Evolutionary conservation across 768 basidiomycete genomes (phyloP).

Genomic region (Steccherinum ochraceum): DNA sequence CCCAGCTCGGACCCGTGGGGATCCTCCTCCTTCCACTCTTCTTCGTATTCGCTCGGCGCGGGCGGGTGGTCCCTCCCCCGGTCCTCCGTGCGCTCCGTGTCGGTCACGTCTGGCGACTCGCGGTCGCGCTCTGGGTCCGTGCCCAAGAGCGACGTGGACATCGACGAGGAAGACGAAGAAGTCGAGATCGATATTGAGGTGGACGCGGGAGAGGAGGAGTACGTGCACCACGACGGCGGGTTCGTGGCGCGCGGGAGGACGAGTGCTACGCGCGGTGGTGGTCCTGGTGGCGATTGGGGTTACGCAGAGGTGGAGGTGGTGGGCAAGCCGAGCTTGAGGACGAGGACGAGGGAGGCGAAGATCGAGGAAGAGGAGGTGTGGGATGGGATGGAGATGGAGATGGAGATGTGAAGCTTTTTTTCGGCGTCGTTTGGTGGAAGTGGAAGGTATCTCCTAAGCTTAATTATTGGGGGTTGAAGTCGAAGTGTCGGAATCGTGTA

Average conservation of each 20-base stretch:
- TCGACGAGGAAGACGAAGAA: slow-evolving; percentile 22
- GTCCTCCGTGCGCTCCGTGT: slow-evolving; percentile 36
- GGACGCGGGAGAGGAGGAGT: slow-evolving; percentile 29
- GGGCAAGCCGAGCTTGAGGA: slow-evolving; percentile 12
- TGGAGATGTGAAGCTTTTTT: slow-evolving; percentile 43
- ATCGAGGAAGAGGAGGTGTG: slow-evolving; percentile 42
- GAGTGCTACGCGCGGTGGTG: slow-evolving; percentile 18
- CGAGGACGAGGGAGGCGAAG: slow-evolving; percentile 12
- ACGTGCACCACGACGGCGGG: slow-evolving; percentile 18
- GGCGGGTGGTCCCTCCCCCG: slow-evolving; percentile 50
- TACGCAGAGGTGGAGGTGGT: slow-evolving; percentile 10
- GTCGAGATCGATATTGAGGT: slow-evolving; percentile 17
- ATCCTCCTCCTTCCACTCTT: slow-evolving; percentile 10
- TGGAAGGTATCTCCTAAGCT: too few species aligned
- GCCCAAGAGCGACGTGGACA: slow-evolving; percentile 26
- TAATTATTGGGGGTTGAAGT: too few species aligned
- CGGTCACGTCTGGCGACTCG: slow-evolving; percentile 19
- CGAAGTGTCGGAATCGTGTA: too few species aligned
- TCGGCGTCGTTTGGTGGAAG: too few species aligned
- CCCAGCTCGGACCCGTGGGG: slow-evolving; percentile 26
- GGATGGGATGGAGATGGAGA: slow-evolving; percentile 58
- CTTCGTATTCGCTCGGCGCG: slow-evolving; percentile 1
- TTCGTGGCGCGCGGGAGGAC: slow-evolving; percentile 22
- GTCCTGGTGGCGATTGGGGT: slow-evolving; percentile 35
- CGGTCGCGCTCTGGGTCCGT: slow-evolving; percentile 28